Base-by-base conservation (phyloP, 331 rosid genomes). In the Rosa hybrid region DNA sequence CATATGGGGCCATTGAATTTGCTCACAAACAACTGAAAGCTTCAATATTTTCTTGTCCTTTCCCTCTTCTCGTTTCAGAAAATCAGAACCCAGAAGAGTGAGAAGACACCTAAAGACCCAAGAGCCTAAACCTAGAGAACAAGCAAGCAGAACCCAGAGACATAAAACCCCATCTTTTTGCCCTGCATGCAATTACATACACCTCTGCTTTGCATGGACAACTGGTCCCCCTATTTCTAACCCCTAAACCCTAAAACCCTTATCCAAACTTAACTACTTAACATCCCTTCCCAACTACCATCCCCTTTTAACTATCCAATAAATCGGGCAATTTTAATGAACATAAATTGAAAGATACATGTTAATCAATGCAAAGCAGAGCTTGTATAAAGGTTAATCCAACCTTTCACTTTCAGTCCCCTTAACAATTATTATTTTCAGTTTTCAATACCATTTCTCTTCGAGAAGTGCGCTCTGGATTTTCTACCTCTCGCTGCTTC, bases 381-480 rank as follows among this genome's bases (percentile, higher is more conserved):
- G 81, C 84, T 78, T 72, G 74, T 27, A 77, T 64, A 85, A 80
- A 83, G 45, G 67, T 81, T 21, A 80, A 68, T 75, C 87, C 83
- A 79, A 81, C 73, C 91, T 89, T 83, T 89, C 91, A 79, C 81
- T n/a, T 49, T 78, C 81, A 75, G 84, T 14, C 25, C 65, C 85
- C 71, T 74, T 83, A 82, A 86, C 81, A 82, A 72, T 79, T 71
- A 39, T 82, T 83, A 41, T 86, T 80, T 79, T 84, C 82, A 76
- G 81, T 84, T 86, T 88, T 78, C 89, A 85, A 86, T 86, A 75
- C 87, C 84, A 87, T 89, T 85, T 49, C 48, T 86, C 91, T 89
- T 93, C 68, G 97, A 91, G 83, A 87, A 81, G 84, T 78, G 94
- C 42, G 99, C 87, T 84, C 34, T 80, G 25, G 53, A 56, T 81